Evolutionary conservation across 805 yeast genomes (phyloP).

Genomic region (Ogataea nonfermentans): DNA sequence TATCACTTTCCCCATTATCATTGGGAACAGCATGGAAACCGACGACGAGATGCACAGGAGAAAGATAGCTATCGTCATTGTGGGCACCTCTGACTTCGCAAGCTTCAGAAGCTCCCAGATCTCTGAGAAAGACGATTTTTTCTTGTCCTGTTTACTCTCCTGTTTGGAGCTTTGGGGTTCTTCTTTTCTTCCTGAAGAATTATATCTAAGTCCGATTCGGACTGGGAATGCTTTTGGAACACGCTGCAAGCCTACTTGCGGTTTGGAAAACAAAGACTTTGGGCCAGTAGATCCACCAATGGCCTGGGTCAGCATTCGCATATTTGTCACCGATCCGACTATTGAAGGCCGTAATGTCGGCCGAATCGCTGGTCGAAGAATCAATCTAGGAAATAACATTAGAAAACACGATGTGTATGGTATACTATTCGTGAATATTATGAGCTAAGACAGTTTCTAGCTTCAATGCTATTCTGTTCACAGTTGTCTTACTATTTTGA

Average conservation of each 20-base stretch:
- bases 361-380: not conserved
- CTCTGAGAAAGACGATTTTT: constrained; percentile 35
- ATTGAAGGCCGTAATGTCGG: not conserved
- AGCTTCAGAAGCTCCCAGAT: constrained; percentile 49
- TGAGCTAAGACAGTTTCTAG: not conserved
- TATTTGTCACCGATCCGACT: not conserved
- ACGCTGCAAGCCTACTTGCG: too few species aligned
- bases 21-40: constrained; percentile 78
- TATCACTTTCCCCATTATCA: constrained; percentile 79
- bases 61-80: constrained; percentile 58
- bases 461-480: too few species aligned
- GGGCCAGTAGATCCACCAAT: too few species aligned
- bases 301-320: not conserved
- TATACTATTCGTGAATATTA: not conserved
- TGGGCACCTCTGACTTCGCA: constrained; percentile 55
- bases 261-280: too few species aligned
- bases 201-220: not conserved
- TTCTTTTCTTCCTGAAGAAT: not conserved
- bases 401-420: not conserved
- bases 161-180: not conserved
- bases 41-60: constrained; percentile 71
- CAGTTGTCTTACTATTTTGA: not conserved
- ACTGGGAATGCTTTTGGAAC: not conserved
- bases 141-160: constrained; percentile 5
- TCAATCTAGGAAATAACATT: constrained; percentile 1